Evolutionary conservation across 495 filamentous ascomycete genomes (phyloP).

Genomic region (Penicillium flavigenum): DNA sequence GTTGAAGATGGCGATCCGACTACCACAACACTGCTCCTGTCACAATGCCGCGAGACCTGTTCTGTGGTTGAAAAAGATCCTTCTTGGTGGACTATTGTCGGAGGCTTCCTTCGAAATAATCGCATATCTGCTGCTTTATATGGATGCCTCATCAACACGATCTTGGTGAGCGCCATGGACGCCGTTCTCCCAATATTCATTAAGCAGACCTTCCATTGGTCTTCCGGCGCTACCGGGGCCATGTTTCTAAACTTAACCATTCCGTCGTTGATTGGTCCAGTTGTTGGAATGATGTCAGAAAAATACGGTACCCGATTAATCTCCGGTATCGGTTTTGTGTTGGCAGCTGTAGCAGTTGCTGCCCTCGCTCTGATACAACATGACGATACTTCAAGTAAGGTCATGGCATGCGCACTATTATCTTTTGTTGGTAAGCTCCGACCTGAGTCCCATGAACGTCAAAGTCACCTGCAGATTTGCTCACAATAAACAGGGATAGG

Average conservation of each 20-base stretch:
- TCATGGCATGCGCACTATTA: background rate
- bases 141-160: slow-evolving; percentile 8
- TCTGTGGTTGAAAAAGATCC: background rate
- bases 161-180: slow-evolving; percentile 9
- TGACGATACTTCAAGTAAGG: background rate
- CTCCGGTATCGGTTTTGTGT: background rate
- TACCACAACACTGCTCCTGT: slow-evolving; percentile 2
- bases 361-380: slow-evolving; percentile 1
- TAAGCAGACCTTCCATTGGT: slow-evolving; percentile 10
- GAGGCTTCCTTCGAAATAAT: slow-evolving; percentile 3
- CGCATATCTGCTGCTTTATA: slow-evolving; percentile 8
- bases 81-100: slow-evolving; percentile 8
- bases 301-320: slow-evolving; percentile 1
- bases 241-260: slow-evolving; percentile 11
- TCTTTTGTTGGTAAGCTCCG: slow-evolving; percentile 3
- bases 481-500: slow-evolving; percentile 1
- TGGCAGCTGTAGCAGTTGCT: background rate
- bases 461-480: too few relatives aligned
- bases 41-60: background rate
- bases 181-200: slow-evolving; percentile 5
- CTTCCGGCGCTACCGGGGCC: slow-evolving; percentile 8
- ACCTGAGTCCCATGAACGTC: background rate
- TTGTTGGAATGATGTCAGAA: slow-evolving; percentile 9
- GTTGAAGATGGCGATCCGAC: background rate
- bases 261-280: slow-evolving; percentile 8